phyloP scores from a whole-genome alignment of 371 early-diverging fungal genomes.

The Sporodiniella umbellata region DNA sequence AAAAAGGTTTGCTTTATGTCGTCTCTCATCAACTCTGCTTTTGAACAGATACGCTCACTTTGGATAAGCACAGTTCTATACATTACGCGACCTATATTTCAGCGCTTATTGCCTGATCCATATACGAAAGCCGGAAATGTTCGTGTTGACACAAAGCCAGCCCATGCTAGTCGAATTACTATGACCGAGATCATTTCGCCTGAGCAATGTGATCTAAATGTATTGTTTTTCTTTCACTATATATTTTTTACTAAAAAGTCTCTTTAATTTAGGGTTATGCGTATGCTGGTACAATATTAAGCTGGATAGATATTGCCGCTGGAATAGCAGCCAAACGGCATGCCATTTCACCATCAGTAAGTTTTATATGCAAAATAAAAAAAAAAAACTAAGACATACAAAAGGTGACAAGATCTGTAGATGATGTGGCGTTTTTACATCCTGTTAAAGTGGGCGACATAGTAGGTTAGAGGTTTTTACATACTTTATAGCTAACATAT shows the following conservation, averaged over 20 bases:
- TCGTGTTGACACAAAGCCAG: conserved; percentile 32
- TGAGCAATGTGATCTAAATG: conserved; percentile 43
- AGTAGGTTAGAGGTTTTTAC: conserved; percentile 31
- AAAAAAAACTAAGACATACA: neutral
- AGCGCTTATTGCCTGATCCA: conserved; percentile 42
- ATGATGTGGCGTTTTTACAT: conserved; percentile 66
- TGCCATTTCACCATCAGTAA: conserved; percentile 54
- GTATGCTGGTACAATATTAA: conserved; percentile 59
- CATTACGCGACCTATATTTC: conserved; percentile 33
- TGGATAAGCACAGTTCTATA: conserved; percentile 31
- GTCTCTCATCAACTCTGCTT: conserved; percentile 1
- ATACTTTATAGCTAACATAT: neutral
- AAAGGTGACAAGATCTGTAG: conserved; percentile 64
- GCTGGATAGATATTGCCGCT: conserved; percentile 76
- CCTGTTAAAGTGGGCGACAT: conserved; percentile 68
- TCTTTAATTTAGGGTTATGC: conserved; percentile 41
- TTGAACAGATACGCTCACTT: conserved; percentile 11
- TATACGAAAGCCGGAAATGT: conserved; percentile 41
- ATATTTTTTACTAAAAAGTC: neutral
- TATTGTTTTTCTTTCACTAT: conserved; percentile 4
- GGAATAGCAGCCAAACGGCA: conserved; percentile 71
- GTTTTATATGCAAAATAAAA: neutral
- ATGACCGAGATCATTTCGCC: conserved; percentile 54
- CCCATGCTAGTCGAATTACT: conserved; percentile 40
- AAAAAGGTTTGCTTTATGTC: conserved; percentile 5